Evolutionary conservation across 331 rosid genomes (phyloP).

Genomic region (Quercus lobata): DNA sequence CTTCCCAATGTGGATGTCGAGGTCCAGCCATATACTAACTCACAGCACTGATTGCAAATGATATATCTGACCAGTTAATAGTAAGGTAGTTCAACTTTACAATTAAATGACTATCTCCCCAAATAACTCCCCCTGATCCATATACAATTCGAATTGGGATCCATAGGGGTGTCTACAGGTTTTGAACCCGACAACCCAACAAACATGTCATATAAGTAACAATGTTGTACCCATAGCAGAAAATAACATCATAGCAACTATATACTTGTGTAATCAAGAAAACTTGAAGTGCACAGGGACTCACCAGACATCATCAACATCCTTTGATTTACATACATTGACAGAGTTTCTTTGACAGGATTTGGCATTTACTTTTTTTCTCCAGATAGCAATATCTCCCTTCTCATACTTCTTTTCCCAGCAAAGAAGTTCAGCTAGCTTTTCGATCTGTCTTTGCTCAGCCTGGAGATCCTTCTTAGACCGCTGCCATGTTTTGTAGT

Average conservation of each 20-base stretch:
- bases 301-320: constrained; percentile 88
- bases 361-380: constrained; percentile 61
- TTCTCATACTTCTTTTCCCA: constrained; percentile 98
- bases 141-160: background rate
- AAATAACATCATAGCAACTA: background rate
- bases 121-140: background rate
- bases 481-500: constrained; percentile 82
- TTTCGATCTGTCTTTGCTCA: constrained; percentile 81
- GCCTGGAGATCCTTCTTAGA: constrained; percentile 73
- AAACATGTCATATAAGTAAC: background rate
- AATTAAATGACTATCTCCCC: no score
- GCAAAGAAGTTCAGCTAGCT: constrained; percentile 80
- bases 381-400: constrained; percentile 92
- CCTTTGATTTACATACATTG: constrained; percentile 40
- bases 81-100: no score
- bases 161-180: background rate
- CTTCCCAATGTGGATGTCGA: no score
- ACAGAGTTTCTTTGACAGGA: constrained; percentile 57
- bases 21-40: no score
- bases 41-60: no score
- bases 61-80: no score
- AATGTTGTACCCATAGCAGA: background rate
- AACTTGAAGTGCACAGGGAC: constrained; percentile 17
- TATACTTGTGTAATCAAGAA: background rate
- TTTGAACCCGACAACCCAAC: no score